Evolutionary conservation across 305 asterid genomes (phyloP), one percentile per base, ranked within the genome.

Genomic region (Rubia balearica): DNA sequence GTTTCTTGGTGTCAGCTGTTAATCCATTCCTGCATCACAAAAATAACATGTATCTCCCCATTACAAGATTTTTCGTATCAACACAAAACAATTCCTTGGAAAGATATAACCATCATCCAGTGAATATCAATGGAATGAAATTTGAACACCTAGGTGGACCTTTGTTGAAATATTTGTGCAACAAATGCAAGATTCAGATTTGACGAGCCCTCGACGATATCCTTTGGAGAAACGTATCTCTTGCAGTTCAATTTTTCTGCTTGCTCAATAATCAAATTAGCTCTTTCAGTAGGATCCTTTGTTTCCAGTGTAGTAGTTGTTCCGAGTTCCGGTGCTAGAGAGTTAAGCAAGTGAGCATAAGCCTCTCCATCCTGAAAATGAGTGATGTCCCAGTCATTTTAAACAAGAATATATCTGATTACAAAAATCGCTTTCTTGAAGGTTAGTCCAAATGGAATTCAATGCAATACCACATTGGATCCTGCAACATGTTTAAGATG

Each of bases 311-410:
- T 81, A 19, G 73, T 17, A 5, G 85, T 84, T 40, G 90, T 84
- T 66, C 87, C 84, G 70, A 80, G 86, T 83, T 90, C 98, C 5
- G 98, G 98, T 45, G 97, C 97, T 67, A 93, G 91, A 68, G 93
- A 89, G 80, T 93, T 90, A 57, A 93, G 93, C 91, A 93, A 80
- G 84, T 85, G 85, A 78, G 91, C 96, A 71, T 90, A 93, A 51
- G 97, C 98, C 76, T 86, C 92, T 65, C 96, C 97, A 67, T 93
- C 97, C 98, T 90, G 82, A 78, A 72, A 67, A 4, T 21, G 27
- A 57, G 6, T 19, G 36, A 30, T 22, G 14, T 43, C 5, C 55
- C 53, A 14, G 45, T 48, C 51, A 55, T 24, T 24, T 24, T 24
- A 38, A 55, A 65, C 4, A 17, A 22, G 27, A 2, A 24, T 60